A percentile compares a stretch with the other conserved stretches of the same genome.
Conservation (phyloP, 2,329 filamentous ascomycete genomes). For the Pestalotiopsis sp. region DNA sequence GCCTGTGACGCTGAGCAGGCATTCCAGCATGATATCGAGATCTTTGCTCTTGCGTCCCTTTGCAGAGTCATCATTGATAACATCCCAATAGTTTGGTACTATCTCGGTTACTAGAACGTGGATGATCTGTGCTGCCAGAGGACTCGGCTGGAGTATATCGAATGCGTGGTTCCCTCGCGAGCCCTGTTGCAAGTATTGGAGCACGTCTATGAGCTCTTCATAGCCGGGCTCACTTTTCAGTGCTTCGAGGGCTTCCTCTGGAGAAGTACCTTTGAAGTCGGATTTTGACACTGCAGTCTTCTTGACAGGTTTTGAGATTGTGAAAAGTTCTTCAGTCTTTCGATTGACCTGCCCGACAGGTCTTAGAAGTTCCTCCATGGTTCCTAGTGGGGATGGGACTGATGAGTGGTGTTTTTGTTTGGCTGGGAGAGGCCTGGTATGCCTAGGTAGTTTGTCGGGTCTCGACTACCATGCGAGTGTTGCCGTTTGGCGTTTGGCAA, state of each 20-base stretch:
- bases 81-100: constrained; percentile 78
- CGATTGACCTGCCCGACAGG: constrained; percentile 54
- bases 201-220: constrained; percentile 49
- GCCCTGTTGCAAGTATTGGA: constrained; percentile 50
- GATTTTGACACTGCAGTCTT: constrained; percentile 12
- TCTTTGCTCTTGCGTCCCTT: constrained; percentile 32
- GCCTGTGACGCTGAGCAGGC: constrained; percentile 72
- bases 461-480: too few species aligned
- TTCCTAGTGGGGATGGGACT: neutral
- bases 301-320: constrained; percentile 31
- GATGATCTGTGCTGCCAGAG: constrained; percentile 72
- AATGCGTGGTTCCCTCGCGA: constrained; percentile 36
- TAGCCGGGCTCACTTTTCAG: constrained; percentile 65
- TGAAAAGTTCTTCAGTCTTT: constrained; percentile 37
- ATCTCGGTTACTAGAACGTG: constrained; percentile 73
- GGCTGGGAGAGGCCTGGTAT: neutral
- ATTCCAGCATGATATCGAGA: constrained; percentile 55
- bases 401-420: neutral
- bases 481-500: too few species aligned
- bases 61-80: constrained; percentile 50
- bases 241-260: constrained; percentile 56
- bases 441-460: neutral
- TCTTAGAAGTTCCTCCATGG: constrained; percentile 58
- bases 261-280: constrained; percentile 28
- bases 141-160: constrained; percentile 62